Base-by-base conservation (phyloP, 257 asterid species). In the Rhazya stricta region DNA sequence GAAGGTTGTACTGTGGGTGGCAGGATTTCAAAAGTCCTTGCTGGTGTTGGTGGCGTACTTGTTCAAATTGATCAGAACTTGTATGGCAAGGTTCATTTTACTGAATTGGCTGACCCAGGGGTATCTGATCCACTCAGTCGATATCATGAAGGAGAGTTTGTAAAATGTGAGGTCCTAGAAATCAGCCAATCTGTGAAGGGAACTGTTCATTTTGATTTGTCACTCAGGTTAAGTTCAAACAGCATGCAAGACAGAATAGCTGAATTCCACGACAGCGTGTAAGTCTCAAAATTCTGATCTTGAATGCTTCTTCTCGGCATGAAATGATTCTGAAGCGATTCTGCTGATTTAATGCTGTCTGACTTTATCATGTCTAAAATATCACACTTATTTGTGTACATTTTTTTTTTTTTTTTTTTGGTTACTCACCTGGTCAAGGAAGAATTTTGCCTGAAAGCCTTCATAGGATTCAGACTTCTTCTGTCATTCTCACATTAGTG, bases 71-170 rank as follows among this genome's bases (percentile, higher is more conserved):
- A 87, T 78, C 88, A 73, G 56, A 86, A 82, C 82, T 88, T 83
- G 41, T 88, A 86, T 74, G 99, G 99, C 42, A 95, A 87, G 83
- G 99, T 92, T 83, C 98, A 95, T 86, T 95, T 82, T 83, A 87
- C 97, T 79, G 99, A 95, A 76, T 82, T 95, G 85, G 67, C 86
- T 0, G 87, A 86, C 62, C 67, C 85, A 21, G 88, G 93, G 91
- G 89, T 81, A 71, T 48, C 91, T 56, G 82, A 92, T 78, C 99
- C 99, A 27, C 86, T 95, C 67, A 78, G 85, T 79, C 89, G 87
- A 76, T 95, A 92, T 85, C 90, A 77, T 6, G 92, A 87, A 76
- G 97, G 96, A 36, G 89, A 91, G 79, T 86, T 89, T 74, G 96
- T 95, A 68, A 92, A 91, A 79, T 95, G 99, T 86, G 85, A 88